phyloP scores from a whole-genome alignment of 2,329 filamentous ascomycete genomes.

The Aureobasidium sp. region DNA sequence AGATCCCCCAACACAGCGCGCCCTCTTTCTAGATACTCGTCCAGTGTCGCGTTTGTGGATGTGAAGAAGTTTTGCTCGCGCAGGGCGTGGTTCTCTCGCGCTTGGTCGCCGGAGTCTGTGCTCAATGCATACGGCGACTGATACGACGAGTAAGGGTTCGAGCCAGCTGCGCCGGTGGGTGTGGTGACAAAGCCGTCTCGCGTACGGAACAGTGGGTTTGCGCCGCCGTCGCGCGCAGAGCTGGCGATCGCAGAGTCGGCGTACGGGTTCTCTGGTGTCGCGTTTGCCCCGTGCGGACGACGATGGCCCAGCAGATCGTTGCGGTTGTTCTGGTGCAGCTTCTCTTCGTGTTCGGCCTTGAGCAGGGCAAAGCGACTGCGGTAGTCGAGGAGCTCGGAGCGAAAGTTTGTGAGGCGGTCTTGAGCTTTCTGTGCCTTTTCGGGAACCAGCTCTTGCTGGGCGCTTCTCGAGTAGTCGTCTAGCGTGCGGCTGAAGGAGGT shows the following conservation, averaged over 20 bases:
- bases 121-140: slow-evolving; percentile 29
- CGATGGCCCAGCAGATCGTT: slow-evolving; percentile 72
- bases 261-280: slow-evolving; percentile 87
- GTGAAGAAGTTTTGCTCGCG: slow-evolving; percentile 84
- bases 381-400: slow-evolving; percentile 73
- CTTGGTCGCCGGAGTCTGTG: slow-evolving; percentile 23
- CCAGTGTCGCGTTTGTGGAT: slow-evolving; percentile 74
- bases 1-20: slow-evolving; percentile 85
- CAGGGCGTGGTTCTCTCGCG: slow-evolving; percentile 70
- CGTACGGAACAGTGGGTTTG: slow-evolving; percentile 32
- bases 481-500: slow-evolving; percentile 81
- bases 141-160: slow-evolving; percentile 35
- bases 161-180: slow-evolving; percentile 20
- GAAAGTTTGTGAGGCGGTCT: slow-evolving; percentile 80
- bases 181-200: slow-evolving; percentile 25
- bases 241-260: slow-evolving; percentile 46
- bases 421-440: slow-evolving; percentile 88
- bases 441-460: slow-evolving; percentile 80
- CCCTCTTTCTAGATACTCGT: slow-evolving; percentile 89
- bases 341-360: slow-evolving; percentile 69
- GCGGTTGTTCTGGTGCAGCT: slow-evolving; percentile 42
- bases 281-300: slow-evolving; percentile 65
- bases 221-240: slow-evolving; percentile 22
- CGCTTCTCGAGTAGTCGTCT: slow-evolving; percentile 81
- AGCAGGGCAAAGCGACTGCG: slow-evolving; percentile 69